These are phyloP conservation scores for Yamadazyma tumulicola DNA, from an alignment of 805 yeast species.

Conservation along the genomic window DNA sequence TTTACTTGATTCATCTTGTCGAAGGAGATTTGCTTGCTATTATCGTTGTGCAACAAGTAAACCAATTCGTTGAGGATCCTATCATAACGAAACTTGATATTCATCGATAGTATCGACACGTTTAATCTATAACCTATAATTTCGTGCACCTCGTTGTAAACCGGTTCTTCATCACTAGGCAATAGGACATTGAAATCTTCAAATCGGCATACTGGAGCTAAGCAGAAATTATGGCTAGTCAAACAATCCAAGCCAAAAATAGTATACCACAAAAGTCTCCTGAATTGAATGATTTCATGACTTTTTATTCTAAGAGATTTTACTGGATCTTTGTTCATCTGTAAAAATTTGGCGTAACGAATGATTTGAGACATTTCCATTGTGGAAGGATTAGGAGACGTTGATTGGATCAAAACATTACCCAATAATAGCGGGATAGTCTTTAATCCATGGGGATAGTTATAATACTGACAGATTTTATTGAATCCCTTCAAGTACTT, in stretches of 20 bases:
- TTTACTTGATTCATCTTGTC: conserved; percentile 44
- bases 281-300: conserved; percentile 45
- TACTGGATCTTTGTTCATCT: conserved; percentile 60
- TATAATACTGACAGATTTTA: conserved; percentile 47
- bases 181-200: conserved; percentile 56
- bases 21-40: conserved; percentile 38
- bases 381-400: conserved; percentile 53
- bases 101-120: conserved; percentile 46
- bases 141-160: conserved; percentile 23
- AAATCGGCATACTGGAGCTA: conserved; percentile 50
- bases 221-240: conserved; percentile 52
- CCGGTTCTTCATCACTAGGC: conserved; percentile 46
- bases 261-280: conserved; percentile 67
- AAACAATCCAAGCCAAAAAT: conserved; percentile 57
- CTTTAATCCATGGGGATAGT: conserved; percentile 47
- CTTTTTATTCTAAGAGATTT: conserved; percentile 47
- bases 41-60: conserved; percentile 46
- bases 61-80: conserved; percentile 53
- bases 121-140: conserved; percentile 35
- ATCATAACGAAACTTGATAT: conserved; percentile 51
- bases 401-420: conserved; percentile 49
- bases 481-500: conserved; percentile 48
- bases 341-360: conserved; percentile 52
- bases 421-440: conserved; percentile 42
- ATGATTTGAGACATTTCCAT: conserved; percentile 55